Percentiles rank a stretch among this genome's conserved stretches.
Conservation (phyloP, 2,329 filamentous ascomycete genomes). For the Pseudogymnoascus sp. region DNA sequence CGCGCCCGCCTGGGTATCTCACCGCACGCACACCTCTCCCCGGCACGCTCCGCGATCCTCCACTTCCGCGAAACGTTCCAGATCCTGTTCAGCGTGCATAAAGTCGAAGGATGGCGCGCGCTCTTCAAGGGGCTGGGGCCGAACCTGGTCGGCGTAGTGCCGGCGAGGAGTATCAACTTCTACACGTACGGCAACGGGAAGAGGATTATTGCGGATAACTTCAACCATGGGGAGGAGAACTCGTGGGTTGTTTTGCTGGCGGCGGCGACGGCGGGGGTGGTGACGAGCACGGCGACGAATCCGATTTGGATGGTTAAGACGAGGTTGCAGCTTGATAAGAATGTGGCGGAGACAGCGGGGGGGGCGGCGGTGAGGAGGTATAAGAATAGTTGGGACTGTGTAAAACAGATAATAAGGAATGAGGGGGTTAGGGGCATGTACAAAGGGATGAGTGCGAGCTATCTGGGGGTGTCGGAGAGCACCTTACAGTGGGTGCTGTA, state of each 20-base stretch:
- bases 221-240: slow-evolving; percentile 64
- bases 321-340: slow-evolving; percentile 84
- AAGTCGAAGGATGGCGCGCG: slow-evolving; percentile 74
- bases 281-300: slow-evolving; percentile 86
- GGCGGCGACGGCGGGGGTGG: slow-evolving; percentile 71
- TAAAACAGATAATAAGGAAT: slow-evolving; percentile 70
- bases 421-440: slow-evolving; percentile 82
- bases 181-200: slow-evolving; percentile 92
- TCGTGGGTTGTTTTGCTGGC: slow-evolving; percentile 73
- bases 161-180: slow-evolving; percentile 87
- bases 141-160: slow-evolving; percentile 83
- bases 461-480: slow-evolving; percentile 83
- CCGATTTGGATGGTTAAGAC: slow-evolving; percentile 98
- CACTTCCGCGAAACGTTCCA: slow-evolving; percentile 83
- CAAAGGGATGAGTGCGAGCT: slow-evolving; percentile 84
- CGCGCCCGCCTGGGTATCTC: slow-evolving; percentile 49
- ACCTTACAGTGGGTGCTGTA: slow-evolving; percentile 93
- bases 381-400: slow-evolving; percentile 82
- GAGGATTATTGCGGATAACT: slow-evolving; percentile 66
- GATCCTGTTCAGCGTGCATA: slow-evolving; percentile 75
- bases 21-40: slow-evolving; percentile 52
- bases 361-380: slow-evolving; percentile 60
- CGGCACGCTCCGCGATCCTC: slow-evolving; percentile 59
- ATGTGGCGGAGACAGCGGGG: slow-evolving; percentile 56
- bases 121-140: slow-evolving; percentile 91